Conservation (phyloP, 164 flowering plant species). For the Chimonanthus praecox region DNA sequence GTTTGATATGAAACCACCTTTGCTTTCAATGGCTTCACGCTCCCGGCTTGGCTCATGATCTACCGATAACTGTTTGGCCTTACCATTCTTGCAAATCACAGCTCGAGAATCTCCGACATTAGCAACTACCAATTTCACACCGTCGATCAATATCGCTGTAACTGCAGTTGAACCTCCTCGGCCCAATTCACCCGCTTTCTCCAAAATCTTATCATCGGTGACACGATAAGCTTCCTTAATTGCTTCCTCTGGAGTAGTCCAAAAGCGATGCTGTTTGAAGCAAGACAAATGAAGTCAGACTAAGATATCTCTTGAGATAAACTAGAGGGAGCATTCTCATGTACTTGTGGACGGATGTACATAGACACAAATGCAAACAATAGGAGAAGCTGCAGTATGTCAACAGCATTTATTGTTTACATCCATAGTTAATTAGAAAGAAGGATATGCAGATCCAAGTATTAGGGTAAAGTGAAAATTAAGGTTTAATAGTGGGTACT, state of each 20-base stretch:
- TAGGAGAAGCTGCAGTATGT: too few species aligned
- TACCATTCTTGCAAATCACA: slow-evolving; percentile 66
- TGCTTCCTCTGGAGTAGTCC: slow-evolving; percentile 70
- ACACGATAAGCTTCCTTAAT: slow-evolving; percentile 57
- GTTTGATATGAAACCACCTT: slow-evolving; percentile 86
- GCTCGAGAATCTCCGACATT: slow-evolving; percentile 95
- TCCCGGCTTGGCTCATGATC: slow-evolving; percentile 89
- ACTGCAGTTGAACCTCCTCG: slow-evolving; percentile 97
- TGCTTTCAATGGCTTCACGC: slow-evolving; percentile 50
- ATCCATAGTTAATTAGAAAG: too few species aligned
- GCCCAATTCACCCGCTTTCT: slow-evolving; percentile 64
- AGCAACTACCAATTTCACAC: slow-evolving; percentile 72
- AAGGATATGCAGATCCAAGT: too few species aligned
- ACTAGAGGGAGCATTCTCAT: too few species aligned
- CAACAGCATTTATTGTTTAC: too few species aligned
- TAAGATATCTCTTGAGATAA: too few species aligned
- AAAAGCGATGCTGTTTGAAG: slow-evolving; percentile 62
- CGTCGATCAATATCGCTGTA: slow-evolving; percentile 81
- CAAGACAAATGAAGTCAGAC: background rate
- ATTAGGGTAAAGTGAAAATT: too few species aligned
- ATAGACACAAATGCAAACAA: too few species aligned
- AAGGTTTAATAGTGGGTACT: too few species aligned
- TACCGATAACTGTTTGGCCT: slow-evolving; percentile 73
- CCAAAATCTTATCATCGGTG: slow-evolving; percentile 66
- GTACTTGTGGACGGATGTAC: too few species aligned